Percentiles rank a stretch among this genome's conserved stretches.
phyloP scores from a whole-genome alignment of 352 stramenopile genomes.

The Thalassiosira exigua region DNA sequence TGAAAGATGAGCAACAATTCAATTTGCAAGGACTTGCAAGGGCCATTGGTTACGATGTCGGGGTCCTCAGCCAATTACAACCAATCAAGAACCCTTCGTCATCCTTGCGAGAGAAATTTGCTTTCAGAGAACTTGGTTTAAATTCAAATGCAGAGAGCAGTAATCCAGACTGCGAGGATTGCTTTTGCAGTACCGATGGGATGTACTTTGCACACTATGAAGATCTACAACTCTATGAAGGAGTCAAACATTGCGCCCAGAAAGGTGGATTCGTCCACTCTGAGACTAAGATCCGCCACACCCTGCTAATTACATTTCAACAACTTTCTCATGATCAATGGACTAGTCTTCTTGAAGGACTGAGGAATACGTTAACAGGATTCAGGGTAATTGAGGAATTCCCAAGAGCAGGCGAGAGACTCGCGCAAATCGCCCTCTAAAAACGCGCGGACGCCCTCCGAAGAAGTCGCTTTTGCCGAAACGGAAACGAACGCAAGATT shows the following conservation, averaged over 20 bases:
- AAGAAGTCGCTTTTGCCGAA: too few relatives aligned
- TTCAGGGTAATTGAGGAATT: too few relatives aligned
- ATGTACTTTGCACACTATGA: conserved; percentile 29
- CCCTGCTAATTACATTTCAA: conserved; percentile 31
- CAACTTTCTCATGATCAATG: conserved; percentile 10
- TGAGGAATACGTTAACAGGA: too few relatives aligned
- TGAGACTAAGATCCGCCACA: conserved; percentile 19
- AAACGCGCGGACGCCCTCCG: too few relatives aligned
- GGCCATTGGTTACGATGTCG: conserved; percentile 29
- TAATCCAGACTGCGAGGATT: too few relatives aligned
- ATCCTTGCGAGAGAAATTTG: conserved; percentile 44
- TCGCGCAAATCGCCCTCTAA: too few relatives aligned
- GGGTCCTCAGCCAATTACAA: conserved; percentile 13
- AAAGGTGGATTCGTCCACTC: conserved; percentile 18
- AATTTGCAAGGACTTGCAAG: conserved; percentile 18
- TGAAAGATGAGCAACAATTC: conserved; percentile 20
- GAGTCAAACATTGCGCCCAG: conserved; percentile 18
- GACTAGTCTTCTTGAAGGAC: conserved; percentile 27
- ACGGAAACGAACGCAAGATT: too few relatives aligned
- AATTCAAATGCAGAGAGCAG: not conserved
- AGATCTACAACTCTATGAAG: conserved; percentile 38
- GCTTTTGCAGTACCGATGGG: conserved; percentile 27
- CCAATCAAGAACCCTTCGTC: conserved; percentile 31
- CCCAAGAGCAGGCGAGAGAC: too few relatives aligned
- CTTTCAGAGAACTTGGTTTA: conserved; percentile 31